Conservation (phyloP, 176 grass and related monocot species). For the Zizania latifolia region DNA sequence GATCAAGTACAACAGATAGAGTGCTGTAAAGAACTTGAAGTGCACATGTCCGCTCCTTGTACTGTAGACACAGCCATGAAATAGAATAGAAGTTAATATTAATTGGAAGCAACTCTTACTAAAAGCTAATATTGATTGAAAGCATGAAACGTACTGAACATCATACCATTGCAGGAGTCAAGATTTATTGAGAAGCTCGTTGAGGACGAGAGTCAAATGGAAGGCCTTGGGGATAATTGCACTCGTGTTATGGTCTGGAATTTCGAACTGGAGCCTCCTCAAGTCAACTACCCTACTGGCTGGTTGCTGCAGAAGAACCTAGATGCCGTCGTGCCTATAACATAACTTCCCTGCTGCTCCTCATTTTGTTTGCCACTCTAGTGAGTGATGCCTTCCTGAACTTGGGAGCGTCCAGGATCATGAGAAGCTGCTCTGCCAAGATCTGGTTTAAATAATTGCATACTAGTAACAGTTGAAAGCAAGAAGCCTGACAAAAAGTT, state of each 20-base stretch:
- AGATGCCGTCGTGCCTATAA: conserved; percentile 45
- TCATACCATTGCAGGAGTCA: conserved; percentile 57
- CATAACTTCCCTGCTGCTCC: conserved; percentile 27
- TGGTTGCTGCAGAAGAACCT: conserved; percentile 71
- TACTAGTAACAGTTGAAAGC: conserved; percentile 52
- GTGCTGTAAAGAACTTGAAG: neutral
- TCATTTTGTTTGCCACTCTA: conserved; percentile 36
- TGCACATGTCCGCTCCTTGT: neutral
- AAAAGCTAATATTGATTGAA: too few relatives aligned
- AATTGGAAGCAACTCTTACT: neutral
- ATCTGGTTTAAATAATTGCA: conserved; percentile 43
- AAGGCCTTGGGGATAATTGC: conserved; percentile 85
- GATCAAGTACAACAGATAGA: neutral
- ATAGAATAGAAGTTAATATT: conserved; percentile 3
- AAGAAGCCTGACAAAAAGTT: conserved; percentile 49
- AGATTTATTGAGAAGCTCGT: conserved; percentile 83
- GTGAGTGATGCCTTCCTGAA: conserved; percentile 54
- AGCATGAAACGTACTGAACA: conserved; percentile 21
- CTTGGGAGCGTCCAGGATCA: conserved; percentile 53
- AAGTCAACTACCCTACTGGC: conserved; percentile 51
- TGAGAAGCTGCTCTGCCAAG: conserved; percentile 56
- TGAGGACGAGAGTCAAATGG: conserved; percentile 91
- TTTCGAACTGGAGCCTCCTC: conserved; percentile 51
- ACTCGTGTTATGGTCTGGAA: conserved; percentile 79
- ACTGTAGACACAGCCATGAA: neutral